Evolutionary conservation across 345 rosid genomes (phyloP).

Genomic region (Gynandropsis gynandra): DNA sequence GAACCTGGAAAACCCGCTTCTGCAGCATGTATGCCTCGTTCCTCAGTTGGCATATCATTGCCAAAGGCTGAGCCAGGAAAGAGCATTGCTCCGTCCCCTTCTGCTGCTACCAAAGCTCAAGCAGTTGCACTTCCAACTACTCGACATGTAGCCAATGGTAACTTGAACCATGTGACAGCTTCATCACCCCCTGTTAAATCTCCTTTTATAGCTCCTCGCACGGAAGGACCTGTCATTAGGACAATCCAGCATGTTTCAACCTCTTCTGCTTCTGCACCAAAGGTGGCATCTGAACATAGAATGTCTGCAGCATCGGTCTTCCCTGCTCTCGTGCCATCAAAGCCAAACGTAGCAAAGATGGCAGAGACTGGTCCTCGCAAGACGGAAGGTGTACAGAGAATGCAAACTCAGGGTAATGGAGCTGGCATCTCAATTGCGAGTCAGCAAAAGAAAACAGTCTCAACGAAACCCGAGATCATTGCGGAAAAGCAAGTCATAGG

Average conservation of each 20-base stretch:
- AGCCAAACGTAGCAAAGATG: conserved; percentile 25
- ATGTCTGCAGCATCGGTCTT: conserved; percentile 23
- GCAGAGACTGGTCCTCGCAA: conserved; percentile 21
- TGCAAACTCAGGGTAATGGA: conserved; percentile 26
- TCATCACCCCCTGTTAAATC: conserved; percentile 27
- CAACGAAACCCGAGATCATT: conserved; percentile 25
- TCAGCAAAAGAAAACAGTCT: conserved; percentile 23
- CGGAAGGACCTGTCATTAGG: conserved; percentile 29
- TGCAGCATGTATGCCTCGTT: not conserved
- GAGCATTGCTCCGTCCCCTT: conserved; percentile 17
- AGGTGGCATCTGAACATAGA: conserved; percentile 24
- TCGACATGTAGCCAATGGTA: conserved; percentile 33
- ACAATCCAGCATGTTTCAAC: conserved; percentile 27
- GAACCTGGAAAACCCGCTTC: conserved; percentile 20
- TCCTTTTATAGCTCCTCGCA: conserved; percentile 28
- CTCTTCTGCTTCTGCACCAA: conserved; percentile 24
- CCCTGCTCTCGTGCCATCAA: conserved; percentile 20
- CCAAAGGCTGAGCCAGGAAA: conserved; percentile 24
- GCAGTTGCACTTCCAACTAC: conserved; percentile 27
- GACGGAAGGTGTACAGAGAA: conserved; percentile 23
- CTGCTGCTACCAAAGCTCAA: conserved; percentile 21
- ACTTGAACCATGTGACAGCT: conserved; percentile 22
- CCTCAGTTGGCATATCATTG: not conserved
- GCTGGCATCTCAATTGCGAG: conserved; percentile 15
- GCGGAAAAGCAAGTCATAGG: conserved; percentile 20